These are phyloP conservation scores for Thalassiosira pacifica DNA, from an alignment of 352 stramenopile species.

Conservation along the genomic window DNA sequence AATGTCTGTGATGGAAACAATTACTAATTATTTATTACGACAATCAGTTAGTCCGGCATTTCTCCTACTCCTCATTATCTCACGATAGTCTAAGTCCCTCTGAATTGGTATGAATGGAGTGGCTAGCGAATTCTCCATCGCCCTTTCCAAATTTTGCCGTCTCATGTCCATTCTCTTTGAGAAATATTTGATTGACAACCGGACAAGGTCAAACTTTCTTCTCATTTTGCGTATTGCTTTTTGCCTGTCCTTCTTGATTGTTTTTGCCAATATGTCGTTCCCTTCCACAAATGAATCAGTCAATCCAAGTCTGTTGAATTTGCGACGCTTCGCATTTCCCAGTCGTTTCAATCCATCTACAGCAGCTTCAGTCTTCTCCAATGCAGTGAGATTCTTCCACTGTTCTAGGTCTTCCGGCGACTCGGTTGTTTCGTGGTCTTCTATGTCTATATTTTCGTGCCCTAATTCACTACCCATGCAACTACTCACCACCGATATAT, in stretches of 20 bases:
- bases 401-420: background rate
- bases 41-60: background rate
- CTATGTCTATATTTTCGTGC: background rate
- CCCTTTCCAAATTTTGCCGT: too few relatives aligned
- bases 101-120: too few relatives aligned
- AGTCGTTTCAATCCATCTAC: background rate
- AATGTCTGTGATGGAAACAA: background rate
- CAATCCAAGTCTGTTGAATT: background rate
- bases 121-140: too few relatives aligned
- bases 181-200: slow-evolving; percentile 6
- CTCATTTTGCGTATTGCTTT: background rate
- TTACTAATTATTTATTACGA: background rate
- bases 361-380: background rate
- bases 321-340: background rate
- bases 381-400: background rate
- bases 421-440: background rate
- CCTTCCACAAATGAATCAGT: background rate
- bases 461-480: background rate
- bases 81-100: too few relatives aligned
- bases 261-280: background rate
- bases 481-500: background rate
- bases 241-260: background rate
- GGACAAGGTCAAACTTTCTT: background rate
- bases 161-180: background rate
- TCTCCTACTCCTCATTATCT: background rate